Evolutionary conservation across 768 basidiomycete genomes (phyloP), one percentile per base, ranked within the genome.

Genomic region (Xanthoconium stramineum): DNA sequence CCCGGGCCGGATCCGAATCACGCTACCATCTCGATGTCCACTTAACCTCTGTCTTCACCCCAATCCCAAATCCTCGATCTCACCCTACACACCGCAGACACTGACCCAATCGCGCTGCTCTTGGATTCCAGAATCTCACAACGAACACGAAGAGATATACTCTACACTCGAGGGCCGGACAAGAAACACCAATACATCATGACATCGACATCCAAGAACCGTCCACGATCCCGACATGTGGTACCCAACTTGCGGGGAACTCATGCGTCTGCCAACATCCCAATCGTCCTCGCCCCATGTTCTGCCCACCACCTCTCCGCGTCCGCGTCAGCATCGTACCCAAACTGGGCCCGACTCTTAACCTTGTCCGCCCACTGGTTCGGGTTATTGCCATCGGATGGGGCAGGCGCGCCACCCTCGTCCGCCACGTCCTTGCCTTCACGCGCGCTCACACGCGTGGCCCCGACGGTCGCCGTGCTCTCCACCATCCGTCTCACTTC

Each of bases 291-390:
- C 29, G 65, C 56, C 1, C 75, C 78, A 7, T 68, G 54, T 14
- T 69, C 66, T 2, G 40, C 55, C 80, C 80, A 83, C 80, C 82
- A 85, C 52, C 61, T 62, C 44, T 83, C 79, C 7, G 76, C 81
- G 36, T 71, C 80, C 11, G 29, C 66, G 44, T 84, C 82, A 0
- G 81, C 80, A 55, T 84, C 82, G 56, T 84, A 83, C 14, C 75
- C 73, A 66, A 83, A 85, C 61, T 80, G 77, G 6, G 59, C 60
- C 36, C 46, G 54, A 50, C 68, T 83, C 74, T 82, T 83, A 49
- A 65, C 68, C 61, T 73, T 75, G 64, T 85, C 83, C 6, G 82
- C 81, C 83, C 83, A 84, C 57, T 81, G 75, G 58, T 84, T 84
- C 53, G 74, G 71, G 59, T 78, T 82, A 28, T 72, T 72, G 28